These are phyloP conservation scores for Pelagophyceae sp. DNA, from an alignment of 352 stramenopile genomes.

Conservation along the genomic window DNA sequence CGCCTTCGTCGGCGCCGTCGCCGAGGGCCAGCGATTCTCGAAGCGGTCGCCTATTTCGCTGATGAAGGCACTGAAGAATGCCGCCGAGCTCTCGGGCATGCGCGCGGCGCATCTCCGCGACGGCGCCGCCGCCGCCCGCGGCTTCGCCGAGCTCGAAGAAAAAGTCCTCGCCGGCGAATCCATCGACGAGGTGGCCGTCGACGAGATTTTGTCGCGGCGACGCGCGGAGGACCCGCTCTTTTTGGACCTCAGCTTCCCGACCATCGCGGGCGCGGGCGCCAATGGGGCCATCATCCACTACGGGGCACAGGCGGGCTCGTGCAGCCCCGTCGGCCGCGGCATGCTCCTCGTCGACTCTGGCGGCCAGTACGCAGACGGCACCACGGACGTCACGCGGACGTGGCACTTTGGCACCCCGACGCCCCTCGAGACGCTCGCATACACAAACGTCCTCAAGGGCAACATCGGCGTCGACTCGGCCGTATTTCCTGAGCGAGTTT, in stretches of 20 bases:
- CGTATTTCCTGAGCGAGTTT: slow-evolving; percentile 71
- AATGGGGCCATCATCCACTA: slow-evolving; percentile 95
- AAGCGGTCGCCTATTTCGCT: slow-evolving; percentile 50
- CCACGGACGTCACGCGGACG: slow-evolving; percentile 96
- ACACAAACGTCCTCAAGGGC: slow-evolving; percentile 90
- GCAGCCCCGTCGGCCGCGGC: slow-evolving; percentile 71
- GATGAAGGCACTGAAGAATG: slow-evolving; percentile 83
- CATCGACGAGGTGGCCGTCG: slow-evolving; percentile 68
- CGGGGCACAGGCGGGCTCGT: slow-evolving; percentile 56
- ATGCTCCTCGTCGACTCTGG: slow-evolving; percentile 97
- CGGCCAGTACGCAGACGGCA: slow-evolving; percentile 95
- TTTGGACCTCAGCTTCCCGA: slow-evolving; percentile 88
- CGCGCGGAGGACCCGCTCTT: slow-evolving; percentile 67
- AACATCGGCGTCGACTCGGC: slow-evolving; percentile 87
- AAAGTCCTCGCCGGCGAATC: slow-evolving; percentile 38
- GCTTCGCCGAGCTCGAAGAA: slow-evolving; percentile 82
- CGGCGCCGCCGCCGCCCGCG: slow-evolving; percentile 82
- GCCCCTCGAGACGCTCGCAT: slow-evolving; percentile 81
- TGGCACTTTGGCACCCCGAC: slow-evolving; percentile 88
- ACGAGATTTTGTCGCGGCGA: slow-evolving; percentile 75
- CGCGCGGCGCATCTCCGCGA: slow-evolving; percentile 84
- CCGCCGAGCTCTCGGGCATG: slow-evolving; percentile 87
- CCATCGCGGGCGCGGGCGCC: slow-evolving; percentile 86
- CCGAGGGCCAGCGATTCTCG: slow-evolving; percentile 38
- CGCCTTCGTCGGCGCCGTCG: slow-evolving; percentile 44